Evolutionary conservation across 495 filamentous ascomycete species (phyloP).

Genomic region (Hyaloscypha bicolor): DNA sequence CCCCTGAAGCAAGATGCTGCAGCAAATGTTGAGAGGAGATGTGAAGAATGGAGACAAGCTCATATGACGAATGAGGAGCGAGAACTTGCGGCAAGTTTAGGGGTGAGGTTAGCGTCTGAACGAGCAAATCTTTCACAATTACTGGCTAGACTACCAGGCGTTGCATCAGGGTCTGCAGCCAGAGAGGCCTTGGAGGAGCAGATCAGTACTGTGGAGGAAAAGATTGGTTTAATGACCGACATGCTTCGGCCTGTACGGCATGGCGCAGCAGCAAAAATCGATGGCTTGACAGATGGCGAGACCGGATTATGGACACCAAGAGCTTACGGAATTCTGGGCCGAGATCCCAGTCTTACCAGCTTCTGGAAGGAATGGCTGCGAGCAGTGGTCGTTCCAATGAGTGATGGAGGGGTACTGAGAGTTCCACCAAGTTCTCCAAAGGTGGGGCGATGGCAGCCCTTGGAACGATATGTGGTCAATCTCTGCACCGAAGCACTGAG

Average conservation of each 20-base stretch:
- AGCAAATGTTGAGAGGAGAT: slow-evolving; percentile 85
- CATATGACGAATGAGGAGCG: slow-evolving; percentile 97
- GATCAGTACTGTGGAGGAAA: slow-evolving; percentile 95
- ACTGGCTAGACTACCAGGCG: slow-evolving; percentile 76
- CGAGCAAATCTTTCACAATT: slow-evolving; percentile 87
- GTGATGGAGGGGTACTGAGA: slow-evolving; percentile 77
- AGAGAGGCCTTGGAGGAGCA: slow-evolving; percentile 88
- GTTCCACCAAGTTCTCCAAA: slow-evolving; percentile 87
- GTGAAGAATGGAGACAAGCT: slow-evolving; percentile 89
- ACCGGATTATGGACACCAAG: slow-evolving; percentile 96
- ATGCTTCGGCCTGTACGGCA: slow-evolving; percentile 90
- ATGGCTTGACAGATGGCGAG: slow-evolving; percentile 93
- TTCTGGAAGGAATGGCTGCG: slow-evolving; percentile 99
- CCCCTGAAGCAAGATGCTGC: slow-evolving; percentile 80
- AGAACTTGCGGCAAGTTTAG: slow-evolving; percentile 89
- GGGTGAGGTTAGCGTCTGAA: slow-evolving; percentile 86
- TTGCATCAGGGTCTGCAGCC: slow-evolving; percentile 76
- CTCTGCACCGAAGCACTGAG: slow-evolving; percentile 93
- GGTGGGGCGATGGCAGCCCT: slow-evolving; percentile 93
- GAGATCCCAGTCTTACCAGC: slow-evolving; percentile 77
- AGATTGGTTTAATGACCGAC: slow-evolving; percentile 95
- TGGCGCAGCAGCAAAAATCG: slow-evolving; percentile 94
- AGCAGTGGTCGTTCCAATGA: slow-evolving; percentile 92
- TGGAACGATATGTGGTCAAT: slow-evolving; percentile 97
- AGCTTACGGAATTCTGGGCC: slow-evolving; percentile 89